Conservation (phyloP, 1,284 basidiomycete species). For the Malassezia furfur region DNA sequence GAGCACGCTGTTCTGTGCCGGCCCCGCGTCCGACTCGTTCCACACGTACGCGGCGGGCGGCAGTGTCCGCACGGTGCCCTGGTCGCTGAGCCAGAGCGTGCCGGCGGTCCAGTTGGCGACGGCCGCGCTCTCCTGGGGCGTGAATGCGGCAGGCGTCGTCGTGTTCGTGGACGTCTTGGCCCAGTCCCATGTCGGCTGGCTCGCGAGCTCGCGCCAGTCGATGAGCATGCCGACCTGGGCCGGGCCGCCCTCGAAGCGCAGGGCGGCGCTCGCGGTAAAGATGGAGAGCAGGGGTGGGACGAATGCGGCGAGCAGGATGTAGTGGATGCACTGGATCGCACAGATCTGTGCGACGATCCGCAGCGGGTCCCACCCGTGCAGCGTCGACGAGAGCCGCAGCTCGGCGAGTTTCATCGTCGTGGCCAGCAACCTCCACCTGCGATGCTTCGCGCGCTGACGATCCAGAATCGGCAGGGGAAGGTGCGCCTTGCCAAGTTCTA, state of each 20-base stretch:
- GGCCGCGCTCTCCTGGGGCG: conserved; percentile 16
- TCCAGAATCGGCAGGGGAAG: conserved; percentile 95
- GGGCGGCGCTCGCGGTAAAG: conserved; percentile 52
- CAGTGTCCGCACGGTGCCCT: neutral
- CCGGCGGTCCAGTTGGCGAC: conserved; percentile 66
- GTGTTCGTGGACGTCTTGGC: conserved; percentile 47
- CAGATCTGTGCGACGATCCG: conserved; percentile 16
- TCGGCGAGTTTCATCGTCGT: conserved; percentile 10
- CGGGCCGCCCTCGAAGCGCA: conserved; percentile 75
- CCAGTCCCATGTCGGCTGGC: conserved; percentile 55
- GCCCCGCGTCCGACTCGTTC: conserved; percentile 1
- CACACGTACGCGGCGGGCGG: conserved; percentile 5
- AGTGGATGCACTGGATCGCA: conserved; percentile 12
- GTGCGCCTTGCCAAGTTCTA: conserved; percentile 95
- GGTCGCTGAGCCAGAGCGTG: conserved; percentile 59
- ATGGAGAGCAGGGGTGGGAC: conserved; percentile 18
- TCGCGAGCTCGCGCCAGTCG: conserved; percentile 90
- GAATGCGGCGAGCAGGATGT: conserved; percentile 18
- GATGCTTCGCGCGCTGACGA: conserved; percentile 89
- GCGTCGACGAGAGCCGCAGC: conserved; percentile 14
- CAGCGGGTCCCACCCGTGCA: conserved; percentile 18
- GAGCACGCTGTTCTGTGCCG: neutral
- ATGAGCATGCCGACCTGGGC: conserved; percentile 81
- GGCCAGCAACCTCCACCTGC: neutral
- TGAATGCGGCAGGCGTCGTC: neutral